A percentile compares a stretch with the other conserved stretches of the same genome.
Conservation (phyloP, 257 asterid genomes). For the Rauvolfia tetraphylla region DNA sequence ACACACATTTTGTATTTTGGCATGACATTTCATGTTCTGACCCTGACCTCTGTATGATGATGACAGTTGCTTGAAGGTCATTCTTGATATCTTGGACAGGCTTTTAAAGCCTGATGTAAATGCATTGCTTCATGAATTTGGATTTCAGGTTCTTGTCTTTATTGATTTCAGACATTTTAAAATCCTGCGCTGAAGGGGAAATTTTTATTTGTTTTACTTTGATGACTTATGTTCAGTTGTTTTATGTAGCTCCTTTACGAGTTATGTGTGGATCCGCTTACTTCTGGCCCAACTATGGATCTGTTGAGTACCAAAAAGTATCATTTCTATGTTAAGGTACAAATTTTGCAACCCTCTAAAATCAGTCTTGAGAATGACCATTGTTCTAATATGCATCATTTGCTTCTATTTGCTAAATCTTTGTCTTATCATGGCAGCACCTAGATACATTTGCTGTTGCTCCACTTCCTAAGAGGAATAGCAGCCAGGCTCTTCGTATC, state of each 20-base stretch:
- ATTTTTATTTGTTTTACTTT: constrained; percentile 10
- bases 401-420: not conserved
- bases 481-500: constrained; percentile 70
- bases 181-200: not conserved
- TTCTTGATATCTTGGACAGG: constrained; percentile 80
- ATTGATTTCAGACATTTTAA: not conserved
- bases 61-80: constrained; percentile 89
- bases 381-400: not conserved
- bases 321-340: constrained; percentile 82
- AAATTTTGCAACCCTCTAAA: not conserved
- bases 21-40: constrained; percentile 5
- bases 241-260: constrained; percentile 78
- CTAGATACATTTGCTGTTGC: constrained; percentile 70
- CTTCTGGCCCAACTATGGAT: constrained; percentile 79
- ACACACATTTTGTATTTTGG: not conserved
- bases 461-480: constrained; percentile 72
- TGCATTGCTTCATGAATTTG: constrained; percentile 88
- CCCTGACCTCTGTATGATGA: constrained; percentile 23
- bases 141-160: constrained; percentile 68
- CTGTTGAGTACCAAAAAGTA: constrained; percentile 73
- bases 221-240: constrained; percentile 26
- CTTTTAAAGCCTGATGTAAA: constrained; percentile 78
- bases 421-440: constrained; percentile 47
- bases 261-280: constrained; percentile 78
- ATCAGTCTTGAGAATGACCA: not conserved